Base-by-base conservation (phyloP, 106 monocot genomes). In the Agapanthus africanus region DNA sequence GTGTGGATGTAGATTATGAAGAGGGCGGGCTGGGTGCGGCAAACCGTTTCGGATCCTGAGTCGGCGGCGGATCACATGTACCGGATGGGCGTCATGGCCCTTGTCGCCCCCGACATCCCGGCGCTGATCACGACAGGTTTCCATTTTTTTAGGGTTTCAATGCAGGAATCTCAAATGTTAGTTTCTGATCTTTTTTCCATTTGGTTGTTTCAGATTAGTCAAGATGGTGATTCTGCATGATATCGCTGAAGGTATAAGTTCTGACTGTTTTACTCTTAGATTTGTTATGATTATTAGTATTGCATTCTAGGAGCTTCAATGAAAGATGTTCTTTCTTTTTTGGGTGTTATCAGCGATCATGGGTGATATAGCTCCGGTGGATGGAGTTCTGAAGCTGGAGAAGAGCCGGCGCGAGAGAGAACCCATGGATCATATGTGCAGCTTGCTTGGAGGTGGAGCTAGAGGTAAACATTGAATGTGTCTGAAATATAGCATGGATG, bases 31-130 rank as follows among this genome's bases (percentile, higher is more conserved):
- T 95, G 94, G 91, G 79, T 95, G 62, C 75, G 54, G 54, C 79
- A 75, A 19, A 88, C 79, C n/a, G 81, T 95, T 62, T 68, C 66
- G 31, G 91, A 72, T 16, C 88, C 94, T 27, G 94, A 95, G 83
- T 95, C 94, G 28, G 78, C 91, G 51, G 94, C 91, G 49, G 94
- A 95, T 68, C 94, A 95, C 85, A 95, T 95, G 94, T 95, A 95
- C 77, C 78, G 94, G 52, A 95, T 95, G 94, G 79, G 88, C 36
- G 52, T 95, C 59, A 95, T 95, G 94, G 87, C 87, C 7, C 78
- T 94, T 62, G 59, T 88, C 37, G 84, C 83, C 31, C 37, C 57
- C 18, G 80, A 90, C 39, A 46, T 76, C 22, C 76, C 16, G 82
- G 85, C 3, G 74, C 88, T 56, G 79, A 95, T 74, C 79, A 91